Evolutionary conservation across 2,329 filamentous ascomycete genomes (phyloP), one percentile per base, ranked within the genome.

Genomic region (Pseudogymnoascus pannorum): DNA sequence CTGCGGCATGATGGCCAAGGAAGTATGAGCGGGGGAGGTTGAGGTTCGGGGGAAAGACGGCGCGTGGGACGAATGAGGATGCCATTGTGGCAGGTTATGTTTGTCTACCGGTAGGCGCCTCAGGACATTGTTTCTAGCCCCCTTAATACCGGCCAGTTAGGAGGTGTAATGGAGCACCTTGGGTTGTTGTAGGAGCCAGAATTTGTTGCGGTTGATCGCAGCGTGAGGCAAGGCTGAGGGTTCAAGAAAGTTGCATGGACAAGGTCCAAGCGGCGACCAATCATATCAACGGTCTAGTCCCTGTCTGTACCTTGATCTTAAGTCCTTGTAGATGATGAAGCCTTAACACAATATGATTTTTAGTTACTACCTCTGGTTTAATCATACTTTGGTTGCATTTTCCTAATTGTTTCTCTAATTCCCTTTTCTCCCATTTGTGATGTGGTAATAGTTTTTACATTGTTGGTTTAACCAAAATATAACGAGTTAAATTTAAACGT

Each of bases 1-100:
- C 94, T 8, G 89, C 83, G 64, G 85, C 84, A 79, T 99, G 94
- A 76, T 99, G 94, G 64, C 94, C 94, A 54, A 97, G 82, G 77
- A 91, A 99, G 77, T 97, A 99, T 63, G 93, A 94, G 66, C 91
- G 87, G 38, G 89, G 87, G 64, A 97, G 87, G 59, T 87, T 88
- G 44, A 78, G 70, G 69, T 93, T 87, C 44, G 86, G 78, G 38
- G 87, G 85, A 74, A 95, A 97, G 60, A 78, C 76, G 66, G 79
- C 74, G 68, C 93, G 90, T 24, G 94, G 91, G 42, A 87, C 74
- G 76, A 97, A 96, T 68, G 73, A 33, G 12, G 59, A 38, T 33
- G 62, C 62, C 61, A 64, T 66, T 38, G n/a, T 31, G 48, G 48
- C 48, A 14, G 42, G 48, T 20, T 54, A 16, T 54, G 16, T 26